Evolutionary conservation across 495 filamentous ascomycete genomes (phyloP).

Genomic region (Hypoxylon subgilvum): DNA sequence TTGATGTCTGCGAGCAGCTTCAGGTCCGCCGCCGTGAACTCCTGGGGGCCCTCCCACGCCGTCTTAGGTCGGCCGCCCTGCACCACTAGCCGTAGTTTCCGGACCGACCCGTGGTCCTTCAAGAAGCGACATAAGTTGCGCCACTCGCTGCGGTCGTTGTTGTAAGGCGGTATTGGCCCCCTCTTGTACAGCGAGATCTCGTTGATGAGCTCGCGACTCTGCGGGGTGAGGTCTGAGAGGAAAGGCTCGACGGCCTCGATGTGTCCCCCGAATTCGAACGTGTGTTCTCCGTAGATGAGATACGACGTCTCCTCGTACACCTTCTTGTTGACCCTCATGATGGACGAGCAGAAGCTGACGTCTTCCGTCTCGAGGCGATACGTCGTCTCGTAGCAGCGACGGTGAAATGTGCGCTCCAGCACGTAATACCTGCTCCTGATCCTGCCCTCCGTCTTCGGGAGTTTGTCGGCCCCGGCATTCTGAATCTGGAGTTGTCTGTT

Average conservation of each 20-base stretch:
- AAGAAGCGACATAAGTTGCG: conserved; percentile 51
- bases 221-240: conserved; percentile 57
- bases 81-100: conserved; percentile 52
- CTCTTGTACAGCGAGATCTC: conserved; percentile 56
- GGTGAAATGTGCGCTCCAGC: conserved; percentile 38
- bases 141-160: conserved; percentile 62
- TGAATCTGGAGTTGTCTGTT: conserved; percentile 32
- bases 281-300: conserved; percentile 57
- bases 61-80: conserved; percentile 52
- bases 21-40: conserved; percentile 50
- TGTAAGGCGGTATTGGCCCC: conserved; percentile 52
- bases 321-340: conserved; percentile 53
- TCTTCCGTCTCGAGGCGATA: conserved; percentile 47
- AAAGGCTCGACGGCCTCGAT: conserved; percentile 63
- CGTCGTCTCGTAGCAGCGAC: conserved; percentile 51
- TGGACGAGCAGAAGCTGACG: conserved; percentile 48
- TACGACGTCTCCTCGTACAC: conserved; percentile 56
- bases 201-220: conserved; percentile 49
- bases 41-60: conserved; percentile 48
- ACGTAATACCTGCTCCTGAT: conserved; percentile 43
- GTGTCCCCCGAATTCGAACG: conserved; percentile 59
- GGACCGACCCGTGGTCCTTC: conserved; percentile 38
- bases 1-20: conserved; percentile 43
- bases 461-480: conserved; percentile 26
- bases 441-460: conserved; percentile 6